phyloP scores from a whole-genome alignment of 352 stramenopile genomes.

The Blastocystis sp. region DNA sequence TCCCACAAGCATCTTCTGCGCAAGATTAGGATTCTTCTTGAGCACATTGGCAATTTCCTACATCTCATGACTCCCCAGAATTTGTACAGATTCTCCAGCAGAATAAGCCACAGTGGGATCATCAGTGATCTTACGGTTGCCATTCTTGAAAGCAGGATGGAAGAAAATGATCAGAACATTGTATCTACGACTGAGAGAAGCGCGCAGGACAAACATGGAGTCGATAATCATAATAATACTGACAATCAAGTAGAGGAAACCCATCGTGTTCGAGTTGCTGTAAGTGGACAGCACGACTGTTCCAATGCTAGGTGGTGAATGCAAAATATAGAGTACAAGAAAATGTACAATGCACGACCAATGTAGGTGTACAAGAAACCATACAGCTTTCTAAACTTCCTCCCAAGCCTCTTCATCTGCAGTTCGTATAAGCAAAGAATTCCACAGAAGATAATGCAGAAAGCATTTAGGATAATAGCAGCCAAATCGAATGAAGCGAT shows the following conservation, averaged over 20 bases:
- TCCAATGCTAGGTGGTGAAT: not conserved
- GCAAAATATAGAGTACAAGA: constrained; percentile 20
- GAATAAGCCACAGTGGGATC: constrained; percentile 54
- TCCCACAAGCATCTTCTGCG: constrained; percentile 42
- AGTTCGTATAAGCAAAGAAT: constrained; percentile 54
- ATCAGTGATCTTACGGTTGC: constrained; percentile 41
- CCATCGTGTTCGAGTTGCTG: not conserved
- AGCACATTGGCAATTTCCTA: constrained; percentile 56
- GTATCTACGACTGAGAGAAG: constrained; percentile 12
- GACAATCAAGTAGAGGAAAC: not conserved
- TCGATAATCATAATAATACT: constrained; percentile 19
- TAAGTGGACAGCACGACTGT: not conserved
- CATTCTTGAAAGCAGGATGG: constrained; percentile 59
- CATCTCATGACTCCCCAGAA: not conserved
- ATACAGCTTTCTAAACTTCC: constrained; percentile 26
- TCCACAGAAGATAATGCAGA: constrained; percentile 28
- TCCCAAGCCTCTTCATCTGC: constrained; percentile 44
- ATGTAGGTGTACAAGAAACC: constrained; percentile 63
- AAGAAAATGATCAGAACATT: constrained; percentile 53
- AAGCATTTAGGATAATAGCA: not conserved
- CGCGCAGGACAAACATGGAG: not conserved
- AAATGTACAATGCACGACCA: constrained; percentile 26
- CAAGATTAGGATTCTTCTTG: constrained; percentile 58
- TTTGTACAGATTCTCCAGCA: constrained; percentile 49
- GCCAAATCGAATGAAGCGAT: not conserved